Evolutionary conservation across 2,329 filamentous ascomycete species (phyloP).

Genomic region (Aspergillus neotritici): DNA sequence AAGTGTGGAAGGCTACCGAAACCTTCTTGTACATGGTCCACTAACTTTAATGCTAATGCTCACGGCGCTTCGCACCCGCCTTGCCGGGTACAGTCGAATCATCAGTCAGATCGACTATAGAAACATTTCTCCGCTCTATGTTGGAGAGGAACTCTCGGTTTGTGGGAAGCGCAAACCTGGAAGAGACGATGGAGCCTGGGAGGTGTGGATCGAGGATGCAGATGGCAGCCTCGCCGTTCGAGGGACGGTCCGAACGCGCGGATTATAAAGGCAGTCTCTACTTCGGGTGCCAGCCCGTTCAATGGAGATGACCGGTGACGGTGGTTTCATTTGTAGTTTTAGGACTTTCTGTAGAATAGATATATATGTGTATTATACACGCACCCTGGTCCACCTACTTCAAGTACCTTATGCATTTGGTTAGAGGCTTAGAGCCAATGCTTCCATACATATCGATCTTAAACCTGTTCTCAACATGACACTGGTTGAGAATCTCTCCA

Average conservation of each 20-base stretch:
- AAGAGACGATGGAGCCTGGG: slow-evolving; percentile 45
- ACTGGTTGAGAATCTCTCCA: too few species aligned
- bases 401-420: too few species aligned
- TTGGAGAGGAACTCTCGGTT: slow-evolving; percentile 62
- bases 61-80: slow-evolving; percentile 56
- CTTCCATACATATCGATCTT: too few species aligned
- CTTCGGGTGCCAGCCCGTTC: too few species aligned
- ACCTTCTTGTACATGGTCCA: slow-evolving; percentile 80
- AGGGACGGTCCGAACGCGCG: slow-evolving; percentile 41
- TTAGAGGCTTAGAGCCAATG: too few species aligned
- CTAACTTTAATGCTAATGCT: slow-evolving; percentile 73
- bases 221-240: slow-evolving; percentile 60
- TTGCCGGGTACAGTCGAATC: slow-evolving; percentile 30
- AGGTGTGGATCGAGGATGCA: slow-evolving; percentile 61
- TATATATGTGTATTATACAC: background rate
- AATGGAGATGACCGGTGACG: background rate
- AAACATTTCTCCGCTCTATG: slow-evolving; percentile 77
- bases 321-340: too few species aligned
- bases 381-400: too few species aligned
- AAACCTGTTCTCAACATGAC: too few species aligned
- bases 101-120: slow-evolving; percentile 65
- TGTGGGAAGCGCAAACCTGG: slow-evolving; percentile 54
- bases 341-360: background rate
- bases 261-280: background rate
- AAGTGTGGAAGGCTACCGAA: slow-evolving; percentile 65